Percentiles rank a stretch among this genome's conserved stretches.
Conservation (phyloP, 106 monocot genomes). For the Agapanthus africanus region DNA sequence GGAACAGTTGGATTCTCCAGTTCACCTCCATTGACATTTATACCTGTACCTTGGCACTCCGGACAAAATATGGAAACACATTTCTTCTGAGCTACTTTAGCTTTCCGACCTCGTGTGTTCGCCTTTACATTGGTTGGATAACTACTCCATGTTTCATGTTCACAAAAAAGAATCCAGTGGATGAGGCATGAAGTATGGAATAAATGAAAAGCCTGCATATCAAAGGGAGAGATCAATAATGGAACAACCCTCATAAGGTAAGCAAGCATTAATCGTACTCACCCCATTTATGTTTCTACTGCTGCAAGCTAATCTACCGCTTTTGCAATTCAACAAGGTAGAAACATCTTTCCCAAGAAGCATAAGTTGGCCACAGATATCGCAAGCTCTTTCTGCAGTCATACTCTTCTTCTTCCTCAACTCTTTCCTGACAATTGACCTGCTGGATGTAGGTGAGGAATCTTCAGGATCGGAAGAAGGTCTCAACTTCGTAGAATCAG, state of each 20-base stretch:
- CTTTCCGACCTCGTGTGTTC: slow-evolving; percentile 41
- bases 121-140: slow-evolving; percentile 25
- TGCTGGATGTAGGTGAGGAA: slow-evolving; percentile 13
- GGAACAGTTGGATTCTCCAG: slow-evolving; percentile 53
- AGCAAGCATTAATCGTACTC: slow-evolving; percentile 9
- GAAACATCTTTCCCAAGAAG: slow-evolving; percentile 75
- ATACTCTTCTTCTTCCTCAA: slow-evolving; percentile 44
- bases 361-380: slow-evolving; percentile 72
- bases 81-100: slow-evolving; percentile 24
- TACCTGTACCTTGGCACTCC: slow-evolving; percentile 85
- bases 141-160: slow-evolving; percentile 47
- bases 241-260: background rate
- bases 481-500: too few species aligned
- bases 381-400: slow-evolving; percentile 61
- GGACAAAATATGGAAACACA: slow-evolving; percentile 57
- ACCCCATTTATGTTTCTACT: slow-evolving; percentile 83
- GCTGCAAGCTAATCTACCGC: slow-evolving; percentile 74
- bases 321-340: slow-evolving; percentile 69
- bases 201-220: slow-evolving; percentile 84
- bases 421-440: slow-evolving; percentile 36
- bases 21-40: slow-evolving; percentile 35
- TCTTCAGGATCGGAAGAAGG: slow-evolving; percentile 57
- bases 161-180: slow-evolving; percentile 84
- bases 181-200: slow-evolving; percentile 89
- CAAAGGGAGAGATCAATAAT: background rate